Evolutionary conservation across 2,329 filamentous ascomycete genomes (phyloP).

Genomic region (Domatiomyces globalis): DNA sequence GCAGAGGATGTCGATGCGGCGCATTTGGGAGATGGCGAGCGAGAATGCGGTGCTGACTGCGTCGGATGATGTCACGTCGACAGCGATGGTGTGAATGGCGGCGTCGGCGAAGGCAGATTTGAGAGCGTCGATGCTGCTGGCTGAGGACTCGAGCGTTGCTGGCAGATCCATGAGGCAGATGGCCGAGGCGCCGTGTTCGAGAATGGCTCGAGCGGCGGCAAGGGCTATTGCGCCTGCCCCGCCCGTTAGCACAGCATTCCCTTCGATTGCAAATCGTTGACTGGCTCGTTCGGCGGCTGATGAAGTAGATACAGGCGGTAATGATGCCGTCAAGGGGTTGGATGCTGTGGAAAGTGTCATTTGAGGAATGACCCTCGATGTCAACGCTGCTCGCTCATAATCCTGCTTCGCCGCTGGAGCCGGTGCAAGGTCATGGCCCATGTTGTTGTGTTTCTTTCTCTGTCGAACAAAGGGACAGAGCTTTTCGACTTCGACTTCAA

Average conservation of each 20-base stretch:
- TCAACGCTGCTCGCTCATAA: conserved; percentile 15
- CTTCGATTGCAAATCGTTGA: conserved; percentile 21
- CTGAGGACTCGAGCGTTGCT: conserved; percentile 23
- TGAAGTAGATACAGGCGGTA: conserved; percentile 15
- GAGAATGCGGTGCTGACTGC: conserved; percentile 33
- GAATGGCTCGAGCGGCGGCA: conserved; percentile 44
- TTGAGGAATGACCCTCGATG: conserved; percentile 14
- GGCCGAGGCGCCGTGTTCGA: conserved; percentile 51
- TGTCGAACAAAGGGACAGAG: not conserved
- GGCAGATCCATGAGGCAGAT: conserved; percentile 49
- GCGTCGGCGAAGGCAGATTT: conserved; percentile 38
- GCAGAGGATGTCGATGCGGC: conserved; percentile 32
- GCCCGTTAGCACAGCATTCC: conserved; percentile 40
- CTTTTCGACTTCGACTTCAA: not conserved
- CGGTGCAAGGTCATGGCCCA: not conserved
- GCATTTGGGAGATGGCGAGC: conserved; percentile 23
- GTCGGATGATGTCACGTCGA: conserved; percentile 44
- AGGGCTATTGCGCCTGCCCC: conserved; percentile 52
- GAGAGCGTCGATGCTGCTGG: conserved; percentile 35
- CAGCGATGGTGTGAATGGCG: conserved; percentile 36
- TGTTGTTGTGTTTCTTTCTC: not conserved
- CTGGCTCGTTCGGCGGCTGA: conserved; percentile 19
- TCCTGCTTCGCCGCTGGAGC: not conserved
- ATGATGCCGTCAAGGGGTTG: conserved; percentile 20
- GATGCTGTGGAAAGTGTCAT: conserved; percentile 16